Evolutionary conservation across 257 asterid genomes (phyloP).

Genomic region (Solanum pennellii): DNA sequence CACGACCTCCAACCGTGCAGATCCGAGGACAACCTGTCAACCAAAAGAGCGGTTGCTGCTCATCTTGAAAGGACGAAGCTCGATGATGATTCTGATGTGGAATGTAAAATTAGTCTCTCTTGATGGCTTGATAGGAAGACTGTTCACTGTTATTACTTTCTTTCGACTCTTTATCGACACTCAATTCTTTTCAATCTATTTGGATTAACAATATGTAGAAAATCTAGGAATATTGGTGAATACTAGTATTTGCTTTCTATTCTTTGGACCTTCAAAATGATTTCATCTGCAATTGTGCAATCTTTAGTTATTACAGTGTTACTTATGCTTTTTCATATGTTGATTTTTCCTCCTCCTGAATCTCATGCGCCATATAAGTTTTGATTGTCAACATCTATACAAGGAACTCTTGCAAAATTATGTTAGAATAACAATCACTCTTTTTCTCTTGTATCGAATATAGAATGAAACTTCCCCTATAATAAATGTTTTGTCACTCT

Average conservation of each 20-base stretch:
- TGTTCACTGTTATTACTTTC: constrained; percentile 4
- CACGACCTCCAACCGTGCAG: constrained; percentile 76
- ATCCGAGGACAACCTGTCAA: constrained; percentile 78
- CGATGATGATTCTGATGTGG: constrained; percentile 7
- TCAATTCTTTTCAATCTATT: constrained; percentile 36
- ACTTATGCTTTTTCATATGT: not conserved
- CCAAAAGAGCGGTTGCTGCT: constrained; percentile 82
- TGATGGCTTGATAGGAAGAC: constrained; percentile 16
- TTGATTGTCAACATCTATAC: not conserved
- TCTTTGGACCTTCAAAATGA: not conserved
- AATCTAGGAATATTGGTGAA: constrained; percentile 27
- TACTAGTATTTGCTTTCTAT: constrained; percentile 14
- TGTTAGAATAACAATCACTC: not conserved
- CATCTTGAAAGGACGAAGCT: constrained; percentile 23
- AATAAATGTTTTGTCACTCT: not conserved
- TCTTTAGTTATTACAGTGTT: not conserved
- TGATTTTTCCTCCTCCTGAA: not conserved
- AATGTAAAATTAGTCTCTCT: constrained; percentile 18
- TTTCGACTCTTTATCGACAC: constrained; percentile 8
- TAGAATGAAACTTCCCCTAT: not conserved
- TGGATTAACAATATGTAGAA: constrained; percentile 36
- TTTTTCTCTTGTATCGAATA: not conserved
- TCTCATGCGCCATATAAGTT: not conserved
- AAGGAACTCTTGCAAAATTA: not conserved
- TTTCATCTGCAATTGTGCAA: not conserved